Conservation (phyloP, 495 filamentous ascomycete genomes). For the Trichoderma virens region DNA sequence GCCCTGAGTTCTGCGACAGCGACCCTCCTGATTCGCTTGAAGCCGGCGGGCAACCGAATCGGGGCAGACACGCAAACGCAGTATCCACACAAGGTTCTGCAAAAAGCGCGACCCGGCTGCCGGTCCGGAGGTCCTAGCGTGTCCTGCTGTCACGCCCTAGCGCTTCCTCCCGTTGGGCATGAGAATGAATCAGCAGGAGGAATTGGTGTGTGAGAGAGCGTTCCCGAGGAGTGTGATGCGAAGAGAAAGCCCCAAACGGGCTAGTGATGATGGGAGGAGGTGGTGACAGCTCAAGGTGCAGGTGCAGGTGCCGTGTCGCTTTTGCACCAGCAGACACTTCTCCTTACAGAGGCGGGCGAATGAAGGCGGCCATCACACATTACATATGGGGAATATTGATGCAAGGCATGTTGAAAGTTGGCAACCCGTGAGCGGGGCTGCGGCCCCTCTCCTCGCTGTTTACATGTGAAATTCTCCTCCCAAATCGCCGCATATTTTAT, state of each 20-base stretch:
- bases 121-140: constrained; percentile 5
- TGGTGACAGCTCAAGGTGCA: too few species aligned
- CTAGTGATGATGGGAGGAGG: neutral
- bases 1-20: neutral
- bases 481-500: too few species aligned
- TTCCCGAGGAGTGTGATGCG: neutral
- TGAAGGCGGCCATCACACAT: neutral
- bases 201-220: neutral
- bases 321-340: too few species aligned
- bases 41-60: neutral
- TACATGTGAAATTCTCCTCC: neutral
- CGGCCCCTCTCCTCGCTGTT: neutral
- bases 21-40: neutral
- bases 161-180: neutral
- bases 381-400: neutral
- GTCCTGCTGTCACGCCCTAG: neutral
- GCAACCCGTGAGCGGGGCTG: neutral
- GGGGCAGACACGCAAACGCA: too few species aligned
- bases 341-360: constrained; percentile 1
- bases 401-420: constrained; percentile 3
- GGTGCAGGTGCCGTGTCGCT: neutral
- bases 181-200: neutral
- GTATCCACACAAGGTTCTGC: too few species aligned
- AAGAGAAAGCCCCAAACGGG: neutral
- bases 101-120: neutral